Conservation (phyloP, 495 filamentous ascomycete genomes). For the Neurospora sp. region DNA sequence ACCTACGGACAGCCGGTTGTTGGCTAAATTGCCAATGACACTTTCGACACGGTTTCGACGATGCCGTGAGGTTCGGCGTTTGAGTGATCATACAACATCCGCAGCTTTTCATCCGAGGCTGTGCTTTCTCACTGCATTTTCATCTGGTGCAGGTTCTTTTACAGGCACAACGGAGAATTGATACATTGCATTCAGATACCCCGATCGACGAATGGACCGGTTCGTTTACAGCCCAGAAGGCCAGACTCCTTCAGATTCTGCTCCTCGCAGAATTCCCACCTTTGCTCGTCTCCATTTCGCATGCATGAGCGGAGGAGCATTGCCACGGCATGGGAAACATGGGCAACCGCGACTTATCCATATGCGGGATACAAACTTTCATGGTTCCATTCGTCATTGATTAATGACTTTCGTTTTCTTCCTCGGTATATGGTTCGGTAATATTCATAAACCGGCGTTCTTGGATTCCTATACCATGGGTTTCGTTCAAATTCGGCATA, state of each 20-base stretch:
- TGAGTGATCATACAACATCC: neutral
- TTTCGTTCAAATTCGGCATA: conserved; percentile 18
- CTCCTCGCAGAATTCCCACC: neutral
- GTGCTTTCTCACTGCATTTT: conserved; percentile 16
- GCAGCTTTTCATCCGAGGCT: conserved; percentile 1
- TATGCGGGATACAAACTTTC: neutral
- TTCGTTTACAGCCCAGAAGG: conserved; percentile 5
- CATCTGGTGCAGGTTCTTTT: conserved; percentile 9
- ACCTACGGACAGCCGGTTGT: conserved; percentile 57
- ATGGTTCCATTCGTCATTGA: conserved; percentile 9
- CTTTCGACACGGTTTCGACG: neutral
- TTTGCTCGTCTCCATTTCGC: neutral
- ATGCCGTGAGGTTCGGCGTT: conserved; percentile 1
- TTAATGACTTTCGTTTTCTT: conserved; percentile 20
- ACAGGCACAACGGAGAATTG: conserved; percentile 19
- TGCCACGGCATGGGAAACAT: neutral
- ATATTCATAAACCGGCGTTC: conserved; percentile 28
- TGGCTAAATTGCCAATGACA: conserved; percentile 30
- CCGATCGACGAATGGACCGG: conserved; percentile 11
- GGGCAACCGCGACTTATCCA: neutral
- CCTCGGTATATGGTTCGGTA: conserved; percentile 24
- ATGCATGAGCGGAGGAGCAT: neutral
- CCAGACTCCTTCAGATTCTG: conserved; percentile 1
- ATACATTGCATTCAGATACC: conserved; percentile 37
- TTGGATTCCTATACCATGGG: conserved; percentile 12